Base-by-base conservation (phyloP, 192 early-diverging fungal genomes). In the Entophlyctis luteolus region DNA sequence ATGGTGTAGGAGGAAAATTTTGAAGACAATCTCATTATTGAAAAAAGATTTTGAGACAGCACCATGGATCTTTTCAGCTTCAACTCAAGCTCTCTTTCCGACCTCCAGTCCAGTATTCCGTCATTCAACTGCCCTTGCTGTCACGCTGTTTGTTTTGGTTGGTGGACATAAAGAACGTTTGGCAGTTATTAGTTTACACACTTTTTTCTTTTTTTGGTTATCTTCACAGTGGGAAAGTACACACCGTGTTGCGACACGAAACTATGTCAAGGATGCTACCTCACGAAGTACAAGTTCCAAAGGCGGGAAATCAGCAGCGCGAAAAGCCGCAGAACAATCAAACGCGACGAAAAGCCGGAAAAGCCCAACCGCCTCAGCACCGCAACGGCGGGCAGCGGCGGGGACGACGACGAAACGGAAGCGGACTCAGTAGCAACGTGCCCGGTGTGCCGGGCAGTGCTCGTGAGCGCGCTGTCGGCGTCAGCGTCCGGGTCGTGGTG, bases 251-350 rank as follows among this genome's bases (percentile, higher is more conserved):
- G 63, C 36, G 45, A 35, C 50, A 27, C 34, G 1, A 66, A 66
- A 39, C n/a, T 66, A 4, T 66, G 63, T 37, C 63, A 39, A 2
- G 50, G 63, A 48, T 66, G 63, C 50, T 66, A 66, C 52, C 23
- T 54, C n/a, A 54, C 48, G 23, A 39, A 66, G 27, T 39, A 54
- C 50, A 25, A 66, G 36, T 47, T 37, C 35, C 12, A 31, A 12
- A 59, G 45, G 45, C 57, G 57, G 37, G 38, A 42, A 4, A 27
- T 59, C 29, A 39, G 57, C 14, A 20, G 36, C 8, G 37, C 45
- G 38, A 59, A 42, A n/a, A 42, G 10, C 39, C 10, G n/a, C 8
- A 42, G 39, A 42, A 42, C 8, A 42, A 42, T 8, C n/a, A 42
- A 42, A 42, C n/a, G 10, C 10, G n/a, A 42, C 39, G 39, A 42